Conservation (phyloP, 192 early-diverging fungal species). For the Linnemannia exigua region DNA sequence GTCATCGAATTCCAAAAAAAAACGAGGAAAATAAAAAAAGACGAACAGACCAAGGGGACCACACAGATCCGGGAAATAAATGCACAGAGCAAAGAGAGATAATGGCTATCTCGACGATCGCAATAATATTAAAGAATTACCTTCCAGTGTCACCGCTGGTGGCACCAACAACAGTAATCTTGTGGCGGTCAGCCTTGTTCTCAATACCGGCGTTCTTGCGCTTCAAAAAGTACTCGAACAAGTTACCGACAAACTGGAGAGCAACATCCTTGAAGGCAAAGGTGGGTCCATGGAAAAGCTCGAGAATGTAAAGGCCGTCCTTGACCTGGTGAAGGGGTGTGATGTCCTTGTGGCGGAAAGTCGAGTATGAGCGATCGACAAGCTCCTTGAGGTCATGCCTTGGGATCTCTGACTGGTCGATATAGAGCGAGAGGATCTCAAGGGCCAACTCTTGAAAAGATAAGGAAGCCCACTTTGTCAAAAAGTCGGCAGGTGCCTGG, state of each 20-base stretch:
- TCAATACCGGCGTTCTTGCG: conserved; percentile 71
- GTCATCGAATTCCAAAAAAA: conserved; percentile 3
- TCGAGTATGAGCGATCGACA: conserved; percentile 79
- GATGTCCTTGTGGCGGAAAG: conserved; percentile 82
- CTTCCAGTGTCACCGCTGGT: conserved; percentile 96
- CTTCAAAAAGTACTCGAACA: conserved; percentile 97
- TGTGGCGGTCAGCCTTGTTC: conserved; percentile 66
- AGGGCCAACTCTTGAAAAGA: conserved; percentile 88
- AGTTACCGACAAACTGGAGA: conserved; percentile 95
- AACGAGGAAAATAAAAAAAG: neutral
- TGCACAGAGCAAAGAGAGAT: conserved; percentile 12
- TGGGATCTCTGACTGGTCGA: conserved; percentile 84
- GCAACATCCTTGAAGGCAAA: conserved; percentile 99
- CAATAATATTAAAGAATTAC: conserved; percentile 61
- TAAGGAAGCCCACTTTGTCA: conserved; percentile 75
- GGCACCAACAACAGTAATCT: conserved; percentile 92
- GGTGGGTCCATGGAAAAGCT: conserved; percentile 97
- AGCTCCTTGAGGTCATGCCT: conserved; percentile 77
- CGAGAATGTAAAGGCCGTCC: conserved; percentile 81
- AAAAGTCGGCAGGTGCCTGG: conserved; percentile 76
- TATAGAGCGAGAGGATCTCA: conserved; percentile 87
- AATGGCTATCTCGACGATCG: conserved; percentile 17
- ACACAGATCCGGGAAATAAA: conserved; percentile 8
- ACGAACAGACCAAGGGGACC: neutral
- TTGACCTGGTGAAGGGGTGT: conserved; percentile 82